Conservation (phyloP, 805 yeast species). For the Teunomyces cretensis region DNA sequence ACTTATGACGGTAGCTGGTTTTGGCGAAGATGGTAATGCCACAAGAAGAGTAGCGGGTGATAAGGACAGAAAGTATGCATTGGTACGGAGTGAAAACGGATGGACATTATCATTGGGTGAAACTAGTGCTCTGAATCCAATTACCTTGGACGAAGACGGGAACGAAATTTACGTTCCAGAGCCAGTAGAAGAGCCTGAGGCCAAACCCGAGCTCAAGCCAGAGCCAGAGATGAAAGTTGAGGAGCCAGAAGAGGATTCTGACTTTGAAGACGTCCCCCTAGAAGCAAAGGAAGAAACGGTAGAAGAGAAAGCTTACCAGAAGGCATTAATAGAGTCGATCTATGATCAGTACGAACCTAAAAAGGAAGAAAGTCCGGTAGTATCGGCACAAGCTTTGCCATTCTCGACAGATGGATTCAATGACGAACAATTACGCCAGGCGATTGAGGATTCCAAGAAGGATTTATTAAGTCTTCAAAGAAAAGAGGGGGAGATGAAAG, state of each 20-base stretch:
- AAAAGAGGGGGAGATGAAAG: constrained; percentile 10
- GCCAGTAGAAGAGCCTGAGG: background rate
- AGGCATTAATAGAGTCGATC: constrained; percentile 36
- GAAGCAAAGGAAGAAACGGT: constrained; percentile 18
- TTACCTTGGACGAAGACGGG: constrained; percentile 47
- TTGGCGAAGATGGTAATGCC: constrained; percentile 56
- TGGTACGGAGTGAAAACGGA: constrained; percentile 76
- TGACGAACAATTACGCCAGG: constrained; percentile 41
- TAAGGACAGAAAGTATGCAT: constrained; percentile 68
- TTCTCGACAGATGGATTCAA: constrained; percentile 16
- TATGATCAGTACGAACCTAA: constrained; percentile 26
- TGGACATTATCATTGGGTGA: constrained; percentile 69
- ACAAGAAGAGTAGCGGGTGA: constrained; percentile 76
- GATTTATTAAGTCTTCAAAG: constrained; percentile 35
- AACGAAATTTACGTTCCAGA: constrained; percentile 11
- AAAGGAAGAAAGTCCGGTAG: background rate
- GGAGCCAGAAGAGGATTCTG: constrained; percentile 14
- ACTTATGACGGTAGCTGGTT: constrained; percentile 79
- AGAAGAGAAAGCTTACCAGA: constrained; percentile 26
- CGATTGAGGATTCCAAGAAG: constrained; percentile 47
- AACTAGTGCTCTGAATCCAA: constrained; percentile 43
- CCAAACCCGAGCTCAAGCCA: background rate
- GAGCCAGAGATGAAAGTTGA: background rate
- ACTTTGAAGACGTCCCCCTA: constrained; percentile 25
- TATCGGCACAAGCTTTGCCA: background rate